Percentiles rank a stretch among this genome's conserved stretches.
Conservation (phyloP, 1,139 yeast species). For the Hyphopichia burtonii region DNA sequence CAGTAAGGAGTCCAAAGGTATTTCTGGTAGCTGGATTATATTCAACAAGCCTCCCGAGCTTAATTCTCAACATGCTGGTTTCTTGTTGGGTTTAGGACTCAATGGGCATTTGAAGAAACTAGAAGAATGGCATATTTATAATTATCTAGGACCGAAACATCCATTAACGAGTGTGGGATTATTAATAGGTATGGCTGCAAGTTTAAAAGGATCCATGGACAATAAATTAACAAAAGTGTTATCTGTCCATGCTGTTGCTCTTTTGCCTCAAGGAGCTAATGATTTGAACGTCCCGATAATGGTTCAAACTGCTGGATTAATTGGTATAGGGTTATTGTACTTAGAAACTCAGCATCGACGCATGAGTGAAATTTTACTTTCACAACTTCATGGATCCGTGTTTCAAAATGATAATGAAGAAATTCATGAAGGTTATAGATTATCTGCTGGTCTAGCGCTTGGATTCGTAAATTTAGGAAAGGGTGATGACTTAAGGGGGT, state of each 20-base stretch:
- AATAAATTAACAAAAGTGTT: slow-evolving; percentile 83
- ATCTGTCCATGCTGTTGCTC: slow-evolving; percentile 90
- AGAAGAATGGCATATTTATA: slow-evolving; percentile 97
- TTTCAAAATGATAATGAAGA: slow-evolving; percentile 55
- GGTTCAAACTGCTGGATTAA: slow-evolving; percentile 89
- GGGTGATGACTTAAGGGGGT: slow-evolving; percentile 62
- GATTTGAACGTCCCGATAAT: slow-evolving; percentile 80
- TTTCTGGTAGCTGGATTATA: slow-evolving; percentile 90
- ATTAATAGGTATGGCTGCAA: slow-evolving; percentile 90
- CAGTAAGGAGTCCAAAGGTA: slow-evolving; percentile 64
- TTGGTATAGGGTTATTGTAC: slow-evolving; percentile 87
- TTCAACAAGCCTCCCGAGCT: slow-evolving; percentile 75
- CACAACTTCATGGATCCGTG: slow-evolving; percentile 61
- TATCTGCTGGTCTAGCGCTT: slow-evolving; percentile 85
- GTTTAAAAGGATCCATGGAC: slow-evolving; percentile 81
- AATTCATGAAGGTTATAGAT: slow-evolving; percentile 78
- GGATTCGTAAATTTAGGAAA: slow-evolving; percentile 87
- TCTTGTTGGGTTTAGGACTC: slow-evolving; percentile 85
- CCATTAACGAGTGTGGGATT: slow-evolving; percentile 83
- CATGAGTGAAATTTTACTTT: slow-evolving; percentile 77
- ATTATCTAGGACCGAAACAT: slow-evolving; percentile 89
- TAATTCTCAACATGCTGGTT: slow-evolving; percentile 90
- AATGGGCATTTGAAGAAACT: slow-evolving; percentile 82
- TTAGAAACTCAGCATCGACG: slow-evolving; percentile 77
- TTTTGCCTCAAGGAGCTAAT: slow-evolving; percentile 87